Base-by-base conservation (phyloP, 208 protist genomes). In the Wallacemonas sp. region DNA sequence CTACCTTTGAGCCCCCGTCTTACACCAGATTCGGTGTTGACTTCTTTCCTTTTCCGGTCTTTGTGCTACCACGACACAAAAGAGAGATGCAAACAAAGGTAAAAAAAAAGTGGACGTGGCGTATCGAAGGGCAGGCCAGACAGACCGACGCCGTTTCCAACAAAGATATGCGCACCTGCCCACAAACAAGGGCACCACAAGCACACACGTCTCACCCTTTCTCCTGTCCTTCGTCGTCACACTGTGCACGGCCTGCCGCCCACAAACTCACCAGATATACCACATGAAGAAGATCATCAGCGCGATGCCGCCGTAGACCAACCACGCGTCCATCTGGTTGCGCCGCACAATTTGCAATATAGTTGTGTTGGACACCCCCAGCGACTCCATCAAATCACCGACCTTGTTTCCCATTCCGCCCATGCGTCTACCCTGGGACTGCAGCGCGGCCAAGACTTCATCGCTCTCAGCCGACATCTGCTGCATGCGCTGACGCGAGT, bases 301-400 rank as follows among this genome's bases (percentile, higher is more conserved):
- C 3, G 67, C 62, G 17, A 89, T 89, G 13, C 83, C 83, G 26
- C 75, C 76, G 53, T 90, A 94, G 6, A 94, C 85, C 4, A 94
- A 48, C 81, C 85, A 94, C 62, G 88, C 85, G 52, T 94, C 88
- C 27, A 77, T 60, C 68, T 81, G 71, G 68, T 94, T 94, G 33
- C 85, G 84, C 1, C 88, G 82, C 44, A 94, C 70, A 71, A 94
- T 87, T 21, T 90, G 83, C 34, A 85, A 30, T 58, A 92, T 78
- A 0, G 85, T 91, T 26, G 73, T 87, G 67, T 94, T 92, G 8
- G 88, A 87, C 22, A 94, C 76, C 1, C 84, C 88, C 22, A 94
- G 39, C 58, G 88, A 81, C 63, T 94, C 88, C 30, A 94, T 65
- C 55, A 94, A 27, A 57, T 83, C 71, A 2, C 68, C 78, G 21